A percentile compares a stretch with the other conserved stretches of the same genome.
Conservation (phyloP, 2,329 filamentous ascomycete species). For the Trichoderma simmonsii region DNA sequence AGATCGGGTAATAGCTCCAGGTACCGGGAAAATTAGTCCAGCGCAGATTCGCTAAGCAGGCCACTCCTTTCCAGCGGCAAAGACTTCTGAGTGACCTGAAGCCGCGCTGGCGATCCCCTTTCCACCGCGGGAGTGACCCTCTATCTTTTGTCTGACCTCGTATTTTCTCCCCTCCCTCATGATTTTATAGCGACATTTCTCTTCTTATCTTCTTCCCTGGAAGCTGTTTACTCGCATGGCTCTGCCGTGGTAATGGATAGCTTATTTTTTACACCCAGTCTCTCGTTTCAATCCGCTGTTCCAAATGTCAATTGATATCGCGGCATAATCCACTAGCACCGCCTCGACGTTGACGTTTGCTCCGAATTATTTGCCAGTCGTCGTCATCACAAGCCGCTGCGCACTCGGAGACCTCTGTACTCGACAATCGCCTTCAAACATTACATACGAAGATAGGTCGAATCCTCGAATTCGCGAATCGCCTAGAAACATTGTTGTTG, state of each 20-base stretch:
- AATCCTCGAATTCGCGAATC: background rate
- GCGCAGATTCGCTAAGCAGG: conserved; percentile 1
- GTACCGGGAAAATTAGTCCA: background rate
- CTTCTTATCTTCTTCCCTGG: background rate
- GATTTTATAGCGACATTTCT: background rate
- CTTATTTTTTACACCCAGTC: background rate
- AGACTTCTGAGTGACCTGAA: background rate
- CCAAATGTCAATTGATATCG: conserved; percentile 5
- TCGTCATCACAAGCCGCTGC: background rate
- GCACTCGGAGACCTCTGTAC: background rate
- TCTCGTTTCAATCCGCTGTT: conserved; percentile 3
- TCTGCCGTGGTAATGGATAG: conserved; percentile 8
- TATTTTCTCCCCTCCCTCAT: background rate
- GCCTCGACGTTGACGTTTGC: background rate
- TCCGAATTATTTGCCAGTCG: background rate
- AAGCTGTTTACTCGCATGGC: background rate
- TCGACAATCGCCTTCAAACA: background rate
- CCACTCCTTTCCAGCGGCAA: conserved; percentile 12
- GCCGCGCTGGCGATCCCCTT: conserved; percentile 9
- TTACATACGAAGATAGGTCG: background rate
- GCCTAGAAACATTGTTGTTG: background rate
- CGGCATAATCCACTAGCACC: conserved; percentile 3
- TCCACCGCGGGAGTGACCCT: background rate
- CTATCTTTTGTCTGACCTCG: background rate
- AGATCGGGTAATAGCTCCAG: conserved; percentile 1